Conservation (phyloP, 2,329 filamentous ascomycete genomes). For the Ilyonectria robusta region DNA sequence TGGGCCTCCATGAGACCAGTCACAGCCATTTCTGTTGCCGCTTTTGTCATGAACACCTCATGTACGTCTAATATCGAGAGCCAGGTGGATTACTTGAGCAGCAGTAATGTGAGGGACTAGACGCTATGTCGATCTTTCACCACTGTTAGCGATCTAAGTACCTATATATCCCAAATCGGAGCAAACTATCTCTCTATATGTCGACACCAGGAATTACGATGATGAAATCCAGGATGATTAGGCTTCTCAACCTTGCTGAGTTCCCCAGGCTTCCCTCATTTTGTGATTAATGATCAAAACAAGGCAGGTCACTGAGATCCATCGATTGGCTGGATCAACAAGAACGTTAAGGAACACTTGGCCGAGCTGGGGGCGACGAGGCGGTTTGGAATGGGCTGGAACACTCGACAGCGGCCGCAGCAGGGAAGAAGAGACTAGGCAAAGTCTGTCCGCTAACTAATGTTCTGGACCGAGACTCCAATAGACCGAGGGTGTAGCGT, state of each 20-base stretch:
- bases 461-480: not conserved
- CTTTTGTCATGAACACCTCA: slow-evolving; percentile 1
- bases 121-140: not conserved
- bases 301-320: not conserved
- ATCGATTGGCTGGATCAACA: not conserved
- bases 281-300: not conserved
- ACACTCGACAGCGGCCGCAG: not conserved
- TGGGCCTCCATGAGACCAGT: not conserved
- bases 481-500: not conserved
- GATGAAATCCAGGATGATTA: not conserved
- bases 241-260: not conserved
- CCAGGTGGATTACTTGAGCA: not conserved
- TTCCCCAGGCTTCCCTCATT: not conserved
- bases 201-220: not conserved
- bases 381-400: slow-evolving; percentile 1
- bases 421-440: not conserved
- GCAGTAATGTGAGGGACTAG: not conserved
- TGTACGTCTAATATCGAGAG: not conserved
- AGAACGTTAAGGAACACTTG: not conserved
- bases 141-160: not conserved
- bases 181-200: not conserved
- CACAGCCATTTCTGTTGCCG: not conserved
- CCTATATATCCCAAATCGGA: not conserved
- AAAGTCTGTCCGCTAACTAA: not conserved
- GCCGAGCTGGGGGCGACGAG: not conserved